A percentile compares a stretch with the other conserved stretches of the same genome.
Conservation (phyloP, 1,284 basidiomycete genomes). For the Ceratobasidium papillatum region DNA sequence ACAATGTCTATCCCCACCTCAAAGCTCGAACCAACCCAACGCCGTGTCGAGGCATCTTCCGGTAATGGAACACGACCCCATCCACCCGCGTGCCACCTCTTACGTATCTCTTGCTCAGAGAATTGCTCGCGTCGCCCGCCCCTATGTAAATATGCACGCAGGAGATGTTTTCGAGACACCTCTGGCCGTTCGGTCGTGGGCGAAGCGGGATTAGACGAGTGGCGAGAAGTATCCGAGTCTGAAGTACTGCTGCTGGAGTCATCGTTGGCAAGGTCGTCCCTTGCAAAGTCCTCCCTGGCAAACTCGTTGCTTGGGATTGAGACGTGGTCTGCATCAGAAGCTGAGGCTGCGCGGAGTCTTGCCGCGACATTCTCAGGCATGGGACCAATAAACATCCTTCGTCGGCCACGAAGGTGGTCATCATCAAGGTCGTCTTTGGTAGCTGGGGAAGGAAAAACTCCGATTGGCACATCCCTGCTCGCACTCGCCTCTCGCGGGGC, state of each 20-base stretch:
- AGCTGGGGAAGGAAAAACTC: slow-evolving; percentile 36
- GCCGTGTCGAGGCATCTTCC: slow-evolving; percentile 23
- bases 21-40: slow-evolving; percentile 77
- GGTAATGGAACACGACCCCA: slow-evolving; percentile 34
- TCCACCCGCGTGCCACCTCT: slow-evolving; percentile 18
- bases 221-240: background rate
- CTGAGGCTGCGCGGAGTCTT: slow-evolving; percentile 10
- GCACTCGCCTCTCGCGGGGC: slow-evolving; percentile 26
- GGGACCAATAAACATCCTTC: slow-evolving; percentile 61
- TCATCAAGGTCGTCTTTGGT: slow-evolving; percentile 35
- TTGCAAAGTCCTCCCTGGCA: slow-evolving; percentile 9
- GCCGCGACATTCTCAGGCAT: slow-evolving; percentile 66
- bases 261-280: slow-evolving; percentile 20
- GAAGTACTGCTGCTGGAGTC: background rate
- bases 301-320: background rate
- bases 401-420: slow-evolving; percentile 45
- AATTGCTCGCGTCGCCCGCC: slow-evolving; percentile 23
- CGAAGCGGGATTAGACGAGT: background rate
- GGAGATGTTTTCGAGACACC: slow-evolving; percentile 15
- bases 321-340: background rate
- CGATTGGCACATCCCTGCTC: slow-evolving; percentile 7
- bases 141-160: slow-evolving; percentile 18
- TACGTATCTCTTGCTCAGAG: slow-evolving; percentile 35
- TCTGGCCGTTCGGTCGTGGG: background rate
- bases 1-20: slow-evolving; percentile 72